Evolutionary conservation across 2,329 filamentous ascomycete genomes (phyloP), one percentile per base, ranked within the genome.

Genomic region (Xylariaceae sp.): DNA sequence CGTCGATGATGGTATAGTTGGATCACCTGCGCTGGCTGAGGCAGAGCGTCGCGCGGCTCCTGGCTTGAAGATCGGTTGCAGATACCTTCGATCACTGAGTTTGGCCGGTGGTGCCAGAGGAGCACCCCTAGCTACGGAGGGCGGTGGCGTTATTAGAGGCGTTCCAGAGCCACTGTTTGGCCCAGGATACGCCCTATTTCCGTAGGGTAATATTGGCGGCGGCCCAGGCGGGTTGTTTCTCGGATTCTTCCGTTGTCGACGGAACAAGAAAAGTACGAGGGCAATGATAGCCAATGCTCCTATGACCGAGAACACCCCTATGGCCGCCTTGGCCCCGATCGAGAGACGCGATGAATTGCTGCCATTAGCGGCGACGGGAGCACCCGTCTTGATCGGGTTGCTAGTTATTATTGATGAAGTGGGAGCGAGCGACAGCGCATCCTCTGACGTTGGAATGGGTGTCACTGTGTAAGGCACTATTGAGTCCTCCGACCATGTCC

Each of bases 41-140:
- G 30, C 56, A 4, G 63, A 65, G 1, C 64, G 65, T 15, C 56
- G 61, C 18, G 64, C 53, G 8, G 59, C 35, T 42, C 59, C 53
- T 42, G 62, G 64, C 7, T 66, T 68, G 34, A 74, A 67, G 11
- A 74, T 66, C 3, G 74, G 71, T 1, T 76, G 71, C 15, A 82
- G 73, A 52, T 78, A 73, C 42, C 70, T 76, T 4, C 80, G 75
- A 54, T 82, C 78, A 55, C 76, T 73, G 1, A 83, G 74, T 15
- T 79, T 75, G 1, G 76, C 75, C 0, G 80, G 80, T 0, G 80
- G 79, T 0, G 76, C 79, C 23, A 78, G 64, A 0, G 73, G 72
- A 1, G 64, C 55, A 7, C 60, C 59, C 42, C 67, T 68, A n/a
- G 66, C 64, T 34, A 64, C 64, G 4, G 68, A 63, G 0, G 74